Evolutionary conservation across 345 rosid genomes (phyloP), one percentile per base, ranked within the genome.

Genomic region (Zanthoxylum bungeanum): DNA sequence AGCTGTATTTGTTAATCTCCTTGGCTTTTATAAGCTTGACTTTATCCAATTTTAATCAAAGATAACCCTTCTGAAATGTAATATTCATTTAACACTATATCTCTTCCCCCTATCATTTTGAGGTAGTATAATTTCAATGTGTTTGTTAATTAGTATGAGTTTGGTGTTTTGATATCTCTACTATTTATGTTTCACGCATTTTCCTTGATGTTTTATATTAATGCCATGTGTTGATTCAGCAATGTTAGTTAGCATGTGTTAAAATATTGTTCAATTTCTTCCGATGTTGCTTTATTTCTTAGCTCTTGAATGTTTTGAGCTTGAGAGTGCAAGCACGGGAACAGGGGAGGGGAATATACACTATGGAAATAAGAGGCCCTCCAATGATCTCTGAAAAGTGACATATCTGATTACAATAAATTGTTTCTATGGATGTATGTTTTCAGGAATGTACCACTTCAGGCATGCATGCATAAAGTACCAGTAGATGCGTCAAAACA

Each of bases 391-490:
- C 19, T 57, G 36, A 47, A 5, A 17, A 44, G 62, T 56, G 9
- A 55, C 37, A 42, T 39, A 3, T 40, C 17, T 27, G 25, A 68
- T 66, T 25, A 17, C 53, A 17, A 21, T 24, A 21, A 46, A 22
- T 16, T 67, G 33, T 49, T 51, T 53, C 19, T 12, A 16, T 28
- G 61, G 63, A 65, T 66, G 46, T 37, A 39, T 71, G 33, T 70
- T 65, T 42, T 52, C 78, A 91, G 97, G 97, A 86, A 91, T 62
- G 89, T 91, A 34, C 86, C 85, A 31, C 85, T 91, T 79, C 85
- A 88, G 78, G 84, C 95, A 73, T 91, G 97, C 79, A 86, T 91
- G 89, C 95, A 91, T 73, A 86, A 68, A 82, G 85, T 91, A 68
- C 85, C 93, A 3, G 84, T 81, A 24, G 80, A 81, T 65, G 57